phyloP scores from a whole-genome alignment of 2,329 filamentous ascomycete species.

The Dryadomyces quercivorus region DNA sequence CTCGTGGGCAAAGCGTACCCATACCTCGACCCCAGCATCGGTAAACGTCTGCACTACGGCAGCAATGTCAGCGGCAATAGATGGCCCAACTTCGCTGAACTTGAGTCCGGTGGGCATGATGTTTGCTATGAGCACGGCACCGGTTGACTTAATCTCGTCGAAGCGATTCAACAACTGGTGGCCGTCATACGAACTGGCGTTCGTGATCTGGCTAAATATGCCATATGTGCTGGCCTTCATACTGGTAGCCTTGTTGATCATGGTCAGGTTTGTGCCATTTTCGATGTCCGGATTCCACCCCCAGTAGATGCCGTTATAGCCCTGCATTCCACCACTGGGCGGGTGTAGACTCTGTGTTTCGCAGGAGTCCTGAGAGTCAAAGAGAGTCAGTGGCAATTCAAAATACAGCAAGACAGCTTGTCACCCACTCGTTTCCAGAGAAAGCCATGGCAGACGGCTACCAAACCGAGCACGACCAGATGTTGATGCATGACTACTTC shows the following conservation, averaged over 20 bases:
- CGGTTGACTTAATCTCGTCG: not conserved
- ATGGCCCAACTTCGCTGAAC: not conserved
- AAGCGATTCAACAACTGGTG: not conserved
- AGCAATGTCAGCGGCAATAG: not conserved
- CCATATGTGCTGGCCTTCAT: not conserved
- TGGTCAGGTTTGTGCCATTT: not conserved
- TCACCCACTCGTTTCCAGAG: not conserved
- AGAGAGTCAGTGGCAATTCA: not conserved
- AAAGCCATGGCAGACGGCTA: not conserved
- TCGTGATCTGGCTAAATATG: not conserved
- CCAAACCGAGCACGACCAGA: not conserved
- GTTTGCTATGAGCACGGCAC: not conserved
- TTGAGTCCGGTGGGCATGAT: not conserved
- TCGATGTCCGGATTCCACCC: not conserved
- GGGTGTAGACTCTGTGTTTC: not conserved
- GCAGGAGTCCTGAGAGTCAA: not conserved
- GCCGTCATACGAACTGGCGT: not conserved
- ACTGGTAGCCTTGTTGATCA: not conserved
- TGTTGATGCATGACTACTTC: not conserved
- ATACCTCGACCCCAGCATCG: not conserved
- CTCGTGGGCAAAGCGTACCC: constrained; percentile 1
- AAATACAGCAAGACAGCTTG: not conserved
- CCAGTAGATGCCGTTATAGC: constrained; percentile 1
- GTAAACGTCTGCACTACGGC: not conserved
- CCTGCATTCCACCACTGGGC: constrained; percentile 1